Evolutionary conservation across 352 stramenopile species (phyloP).

Genomic region (Phytophthora europaea): DNA sequence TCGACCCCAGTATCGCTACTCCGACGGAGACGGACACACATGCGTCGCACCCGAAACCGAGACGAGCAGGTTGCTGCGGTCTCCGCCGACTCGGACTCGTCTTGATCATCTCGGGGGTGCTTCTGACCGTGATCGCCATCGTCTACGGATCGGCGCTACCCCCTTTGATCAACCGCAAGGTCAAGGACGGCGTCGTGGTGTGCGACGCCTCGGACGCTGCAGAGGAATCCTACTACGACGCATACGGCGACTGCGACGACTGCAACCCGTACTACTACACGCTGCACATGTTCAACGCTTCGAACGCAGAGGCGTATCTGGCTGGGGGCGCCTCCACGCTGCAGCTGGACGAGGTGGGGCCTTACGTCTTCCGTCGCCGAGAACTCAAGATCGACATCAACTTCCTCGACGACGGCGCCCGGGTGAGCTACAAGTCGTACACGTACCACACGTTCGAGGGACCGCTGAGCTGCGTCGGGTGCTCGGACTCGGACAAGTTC

Average conservation of each 20-base stretch:
- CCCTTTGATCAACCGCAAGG: slow-evolving; percentile 50
- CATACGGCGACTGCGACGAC: slow-evolving; percentile 67
- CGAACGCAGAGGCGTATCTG: slow-evolving; percentile 53
- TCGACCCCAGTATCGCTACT: slow-evolving; percentile 13
- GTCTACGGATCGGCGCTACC: slow-evolving; percentile 52
- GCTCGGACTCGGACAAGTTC: slow-evolving; percentile 59
- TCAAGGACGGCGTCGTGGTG: slow-evolving; percentile 52
- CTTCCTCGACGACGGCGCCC: slow-evolving; percentile 49
- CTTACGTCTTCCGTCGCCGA: slow-evolving; percentile 70
- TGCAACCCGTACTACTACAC: slow-evolving; percentile 66
- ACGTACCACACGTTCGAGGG: slow-evolving; percentile 67
- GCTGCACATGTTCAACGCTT: slow-evolving; percentile 50
- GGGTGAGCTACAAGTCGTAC: slow-evolving; percentile 71
- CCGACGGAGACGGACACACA: slow-evolving; percentile 8
- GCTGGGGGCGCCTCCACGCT: slow-evolving; percentile 51
- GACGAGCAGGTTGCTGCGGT: slow-evolving; percentile 27
- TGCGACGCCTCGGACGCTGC: slow-evolving; percentile 40
- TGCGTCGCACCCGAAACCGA: not conserved
- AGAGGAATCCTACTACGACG: slow-evolving; percentile 53
- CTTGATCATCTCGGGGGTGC: slow-evolving; percentile 37
- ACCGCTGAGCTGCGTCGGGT: slow-evolving; percentile 56
- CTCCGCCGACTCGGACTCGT: slow-evolving; percentile 42
- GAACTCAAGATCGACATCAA: slow-evolving; percentile 66
- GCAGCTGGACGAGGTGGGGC: slow-evolving; percentile 59
- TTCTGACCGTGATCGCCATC: slow-evolving; percentile 51